Evolutionary conservation across 176 grass and related monocot genomes (phyloP).

Genomic region (Oryza rufipogon): DNA sequence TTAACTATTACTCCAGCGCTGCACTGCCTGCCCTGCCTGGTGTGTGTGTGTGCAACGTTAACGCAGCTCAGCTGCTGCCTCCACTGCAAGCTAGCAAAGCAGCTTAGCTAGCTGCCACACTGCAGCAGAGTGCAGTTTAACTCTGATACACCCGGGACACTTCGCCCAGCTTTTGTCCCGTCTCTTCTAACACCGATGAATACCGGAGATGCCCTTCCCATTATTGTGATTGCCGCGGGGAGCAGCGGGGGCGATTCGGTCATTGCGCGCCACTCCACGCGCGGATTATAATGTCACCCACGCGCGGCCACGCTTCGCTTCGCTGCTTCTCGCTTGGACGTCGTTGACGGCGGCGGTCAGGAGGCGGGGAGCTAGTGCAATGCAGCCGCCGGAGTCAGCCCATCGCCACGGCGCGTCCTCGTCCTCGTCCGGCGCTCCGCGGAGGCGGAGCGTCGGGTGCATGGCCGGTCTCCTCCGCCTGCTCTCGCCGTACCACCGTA

Average conservation of each 20-base stretch:
- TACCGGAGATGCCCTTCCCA: not conserved
- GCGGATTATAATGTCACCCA: constrained; percentile 50
- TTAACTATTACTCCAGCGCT: not conserved
- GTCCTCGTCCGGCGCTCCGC: constrained; percentile 17
- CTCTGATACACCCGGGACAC: constrained; percentile 22
- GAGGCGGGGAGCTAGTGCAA: constrained; percentile 12
- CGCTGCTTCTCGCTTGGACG: constrained; percentile 17
- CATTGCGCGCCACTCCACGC: constrained; percentile 36
- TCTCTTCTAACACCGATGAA: not conserved
- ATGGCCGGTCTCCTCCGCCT: constrained; percentile 84
- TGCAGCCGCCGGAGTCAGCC: constrained; percentile 51
- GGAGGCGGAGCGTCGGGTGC: constrained; percentile 66
- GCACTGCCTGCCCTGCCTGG: constrained; percentile 10
- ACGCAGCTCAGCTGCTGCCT: not conserved
- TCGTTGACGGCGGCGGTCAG: not conserved
- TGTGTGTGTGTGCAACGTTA: not conserved
- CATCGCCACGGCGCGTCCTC: constrained; percentile 26
- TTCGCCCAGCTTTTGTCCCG: constrained; percentile 46
- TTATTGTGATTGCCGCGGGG: fast-evolving
- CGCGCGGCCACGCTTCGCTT: constrained; percentile 28
- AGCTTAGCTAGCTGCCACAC: constrained; percentile 39
- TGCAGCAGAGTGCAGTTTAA: constrained; percentile 39
- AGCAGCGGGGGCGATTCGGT: not conserved
- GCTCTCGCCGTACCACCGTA: constrained; percentile 76
- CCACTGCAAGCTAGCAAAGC: not conserved